Base-by-base conservation (phyloP, 306 rosid species). In the Potentilla sterilis region DNA sequence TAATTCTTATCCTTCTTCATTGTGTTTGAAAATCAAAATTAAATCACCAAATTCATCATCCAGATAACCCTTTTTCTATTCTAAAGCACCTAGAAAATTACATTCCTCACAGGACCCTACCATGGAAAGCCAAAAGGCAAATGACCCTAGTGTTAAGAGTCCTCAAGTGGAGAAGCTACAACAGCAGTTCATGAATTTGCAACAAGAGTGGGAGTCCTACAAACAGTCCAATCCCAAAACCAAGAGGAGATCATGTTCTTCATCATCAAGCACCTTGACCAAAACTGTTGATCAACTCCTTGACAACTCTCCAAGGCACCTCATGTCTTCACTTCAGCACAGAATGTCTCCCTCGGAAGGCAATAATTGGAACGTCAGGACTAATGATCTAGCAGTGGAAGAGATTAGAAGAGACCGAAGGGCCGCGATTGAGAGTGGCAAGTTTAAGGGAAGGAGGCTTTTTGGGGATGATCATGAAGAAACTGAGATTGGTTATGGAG, bases 271-370 rank as follows among this genome's bases (percentile, higher is more conserved):
- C 9, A 24, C 28, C 28, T 62, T 78, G 74, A 67, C 42, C 32
- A 68, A 80, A 65, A 57, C 68, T 47, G 69, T 81, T 59, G 58
- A 73, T 14, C 83, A 73, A 46, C 80, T 66, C 28, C 64, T 76
- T 0, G 70, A 78, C 40, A 70, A 16, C 46, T 87, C 91, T 38
- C 86, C 93, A 2, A 83, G 82, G 54, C 46, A 74, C 66, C 80
- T 86, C 79, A 83, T 88, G 87, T 75, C 77, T 66, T 77, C 80
- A 42, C 83, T 88, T 80, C 96, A 88, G 75, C 75, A 58, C 24
- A 66, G 28, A 7, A 40, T 67, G 4, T 49, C 76, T 63, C 82
- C 82, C 19, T 14, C 72, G 5, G 32, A 77, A 69, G 77, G 74
- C 24, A 47, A 47, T 64, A 19, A 18, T 13, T 64, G 82, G 85